These are phyloP conservation scores for Allantophomopsis lycopodina DNA, from an alignment of 2,329 filamentous ascomycete genomes.

Conservation along the genomic window DNA sequence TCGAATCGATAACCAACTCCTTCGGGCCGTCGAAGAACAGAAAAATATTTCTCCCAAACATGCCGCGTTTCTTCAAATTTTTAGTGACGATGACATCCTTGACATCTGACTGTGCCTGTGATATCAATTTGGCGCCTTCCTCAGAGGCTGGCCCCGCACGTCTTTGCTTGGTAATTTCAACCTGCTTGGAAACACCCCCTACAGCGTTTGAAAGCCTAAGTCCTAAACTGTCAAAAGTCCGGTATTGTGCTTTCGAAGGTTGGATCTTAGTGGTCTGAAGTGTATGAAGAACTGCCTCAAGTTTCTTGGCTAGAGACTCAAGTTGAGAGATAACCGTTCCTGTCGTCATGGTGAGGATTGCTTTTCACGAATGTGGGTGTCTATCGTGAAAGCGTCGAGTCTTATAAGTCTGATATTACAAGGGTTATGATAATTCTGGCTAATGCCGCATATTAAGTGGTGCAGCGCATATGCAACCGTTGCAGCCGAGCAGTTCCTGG, in stretches of 20 bases:
- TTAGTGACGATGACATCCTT: constrained; percentile 1
- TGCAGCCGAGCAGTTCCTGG: too few relatives aligned
- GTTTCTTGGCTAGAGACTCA: too few relatives aligned
- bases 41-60: background rate
- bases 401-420: too few relatives aligned
- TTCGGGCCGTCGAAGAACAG: background rate
- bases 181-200: background rate
- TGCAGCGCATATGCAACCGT: too few relatives aligned
- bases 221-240: constrained; percentile 1
- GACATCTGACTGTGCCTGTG: constrained; percentile 2
- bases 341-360: too few relatives aligned
- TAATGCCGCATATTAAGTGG: too few relatives aligned
- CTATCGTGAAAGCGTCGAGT: too few relatives aligned
- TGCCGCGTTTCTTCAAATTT: background rate
- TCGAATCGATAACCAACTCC: too few relatives aligned
- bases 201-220: constrained; percentile 1
- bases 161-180: constrained; percentile 1
- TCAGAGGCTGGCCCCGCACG: background rate
- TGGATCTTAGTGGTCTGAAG: constrained; percentile 1
- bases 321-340: too few relatives aligned
- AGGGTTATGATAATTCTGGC: too few relatives aligned
- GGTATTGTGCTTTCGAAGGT: constrained; percentile 3
- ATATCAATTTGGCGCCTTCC: constrained; percentile 2
- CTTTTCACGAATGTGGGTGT: too few relatives aligned
- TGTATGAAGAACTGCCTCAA: too few relatives aligned